Conservation (phyloP, 768 basidiomycete species). For the Hericium rajendrae region DNA sequence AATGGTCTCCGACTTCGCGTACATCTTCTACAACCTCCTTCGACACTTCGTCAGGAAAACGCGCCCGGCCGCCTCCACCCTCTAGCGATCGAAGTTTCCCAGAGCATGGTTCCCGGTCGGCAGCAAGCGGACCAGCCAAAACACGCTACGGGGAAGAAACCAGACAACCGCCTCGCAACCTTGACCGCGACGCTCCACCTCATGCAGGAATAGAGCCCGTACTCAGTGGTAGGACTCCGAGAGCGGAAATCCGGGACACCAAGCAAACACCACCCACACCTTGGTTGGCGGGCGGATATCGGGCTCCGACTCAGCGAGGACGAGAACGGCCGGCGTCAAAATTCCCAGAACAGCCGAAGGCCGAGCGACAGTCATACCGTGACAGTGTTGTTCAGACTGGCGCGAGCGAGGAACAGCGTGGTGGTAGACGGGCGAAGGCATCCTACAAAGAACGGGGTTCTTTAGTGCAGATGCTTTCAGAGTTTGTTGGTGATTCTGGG, state of each 20-base stretch:
- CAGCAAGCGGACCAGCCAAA: neutral
- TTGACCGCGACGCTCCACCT: too few species aligned
- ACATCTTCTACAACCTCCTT: neutral
- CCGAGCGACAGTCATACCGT: too few species aligned
- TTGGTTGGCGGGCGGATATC: too few species aligned
- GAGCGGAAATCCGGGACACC: too few species aligned
- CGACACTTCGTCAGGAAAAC: neutral
- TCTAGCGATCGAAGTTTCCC: neutral
- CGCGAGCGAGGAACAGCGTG: neutral
- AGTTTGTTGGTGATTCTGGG: neutral
- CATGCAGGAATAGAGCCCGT: too few species aligned
- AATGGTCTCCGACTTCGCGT: neutral
- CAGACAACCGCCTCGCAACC: too few species aligned
- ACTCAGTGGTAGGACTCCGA: too few species aligned
- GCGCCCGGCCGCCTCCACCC: neutral
- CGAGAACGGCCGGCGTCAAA: too few species aligned
- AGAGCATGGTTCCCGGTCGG: neutral
- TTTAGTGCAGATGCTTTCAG: neutral
- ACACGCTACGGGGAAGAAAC: neutral
- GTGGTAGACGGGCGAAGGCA: neutral
- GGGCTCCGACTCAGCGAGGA: too few species aligned
- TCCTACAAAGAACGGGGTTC: slow-evolving; percentile 9
- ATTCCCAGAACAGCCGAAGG: too few species aligned
- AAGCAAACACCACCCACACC: too few species aligned
- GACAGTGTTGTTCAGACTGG: too few species aligned